Base-by-base conservation (phyloP, 2,329 filamentous ascomycete genomes). In the Trematosphaeria pertusa region DNA sequence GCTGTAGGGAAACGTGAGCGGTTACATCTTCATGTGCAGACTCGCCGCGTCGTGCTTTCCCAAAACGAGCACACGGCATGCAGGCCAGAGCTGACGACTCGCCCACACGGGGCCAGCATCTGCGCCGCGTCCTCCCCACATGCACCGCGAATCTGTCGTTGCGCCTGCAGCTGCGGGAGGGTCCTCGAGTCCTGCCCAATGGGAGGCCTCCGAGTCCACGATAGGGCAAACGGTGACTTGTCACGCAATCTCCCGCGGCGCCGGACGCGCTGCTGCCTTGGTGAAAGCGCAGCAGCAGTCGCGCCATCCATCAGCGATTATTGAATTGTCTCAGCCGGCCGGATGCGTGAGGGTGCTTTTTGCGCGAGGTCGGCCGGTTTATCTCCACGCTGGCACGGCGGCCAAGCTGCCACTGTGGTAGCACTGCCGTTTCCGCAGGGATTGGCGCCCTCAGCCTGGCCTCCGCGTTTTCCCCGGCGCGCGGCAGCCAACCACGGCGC, bases 401-500 rank as follows among this genome's bases (percentile, higher is more conserved):
- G n/a, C n/a, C n/a, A n/a, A n/a, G n/a, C n/a, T n/a, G n/a, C n/a
- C n/a, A n/a, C n/a, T n/a, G n/a, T n/a, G n/a, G n/a, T n/a, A n/a
- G n/a, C n/a, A n/a, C n/a, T 39, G 30, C 32, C 39, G 44, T 45
- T 48, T 24, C 19, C 24, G 28, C 52, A 49, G 41, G 52, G 48
- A 36, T 49, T 7, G 8, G 20, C 39, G 48, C 48, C 43, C 36
- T 32, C 15, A 38, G 18, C 14, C 11, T 38, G 18, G 49, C 37
- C 52, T 52, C 47, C 43, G 48, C 50, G 43, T 42, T 46, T 48
- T 52, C 48, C 51, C 57, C 32, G 46, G 36, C 21, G 15, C 17
- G 15, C 30, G 42, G 37, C 35, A 37, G 38, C 61, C 56, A 52
- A 59, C 62, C 53, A 59, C n/a, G 26, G 9, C 20, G 21, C 24